phyloP scores from a whole-genome alignment of 345 rosid genomes.

The Eucalyptus camaldulensis region DNA sequence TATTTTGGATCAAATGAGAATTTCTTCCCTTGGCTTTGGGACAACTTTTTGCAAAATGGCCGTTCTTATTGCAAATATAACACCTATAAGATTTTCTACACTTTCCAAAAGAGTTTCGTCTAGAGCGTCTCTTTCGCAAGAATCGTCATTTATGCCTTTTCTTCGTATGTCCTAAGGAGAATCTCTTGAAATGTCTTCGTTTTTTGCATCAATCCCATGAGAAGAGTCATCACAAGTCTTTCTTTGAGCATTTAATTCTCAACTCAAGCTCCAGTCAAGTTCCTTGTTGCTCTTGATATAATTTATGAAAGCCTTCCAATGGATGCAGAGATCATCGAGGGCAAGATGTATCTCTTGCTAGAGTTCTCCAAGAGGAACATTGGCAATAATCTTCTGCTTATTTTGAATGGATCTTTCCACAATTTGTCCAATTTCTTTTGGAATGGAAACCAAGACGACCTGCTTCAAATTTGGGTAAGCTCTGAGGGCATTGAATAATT shows the following conservation, averaged over 20 bases:
- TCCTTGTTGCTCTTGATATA: neutral
- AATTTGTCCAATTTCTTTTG: too few species aligned
- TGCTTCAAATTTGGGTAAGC: too few species aligned
- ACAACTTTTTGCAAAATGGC: neutral
- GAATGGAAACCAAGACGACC: too few species aligned
- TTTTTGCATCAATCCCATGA: neutral
- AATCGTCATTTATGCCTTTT: neutral
- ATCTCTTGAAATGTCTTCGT: neutral
- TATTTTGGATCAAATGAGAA: neutral
- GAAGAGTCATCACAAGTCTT: neutral
- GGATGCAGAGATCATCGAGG: neutral
- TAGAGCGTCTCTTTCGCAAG: rapidly evolving
- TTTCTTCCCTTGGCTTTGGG: neutral
- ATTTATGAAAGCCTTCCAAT: neutral
- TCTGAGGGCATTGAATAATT: neutral
- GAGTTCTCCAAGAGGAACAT: neutral
- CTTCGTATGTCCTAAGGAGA: rapidly evolving
- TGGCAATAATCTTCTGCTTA: neutral
- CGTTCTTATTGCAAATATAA: too few species aligned
- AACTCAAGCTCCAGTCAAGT: neutral
- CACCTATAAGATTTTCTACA: rapidly evolving
- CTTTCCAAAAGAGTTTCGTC: neutral
- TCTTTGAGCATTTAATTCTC: neutral
- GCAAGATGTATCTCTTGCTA: neutral
- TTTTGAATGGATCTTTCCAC: neutral